Conservation (phyloP, 345 rosid genomes). For the Cochlearia excelsa region DNA sequence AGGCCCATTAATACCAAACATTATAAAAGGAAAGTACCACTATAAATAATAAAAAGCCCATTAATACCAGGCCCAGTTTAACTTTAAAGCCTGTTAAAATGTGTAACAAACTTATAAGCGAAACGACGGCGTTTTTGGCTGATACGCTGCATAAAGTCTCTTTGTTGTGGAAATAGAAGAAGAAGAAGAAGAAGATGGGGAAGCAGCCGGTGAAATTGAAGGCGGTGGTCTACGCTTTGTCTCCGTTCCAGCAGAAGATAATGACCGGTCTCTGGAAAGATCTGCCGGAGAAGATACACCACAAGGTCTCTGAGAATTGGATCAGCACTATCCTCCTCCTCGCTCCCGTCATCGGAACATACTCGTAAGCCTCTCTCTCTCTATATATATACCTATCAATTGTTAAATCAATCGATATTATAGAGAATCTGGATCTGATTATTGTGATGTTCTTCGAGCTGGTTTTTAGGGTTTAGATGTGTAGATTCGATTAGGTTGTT, state of each 20-base stretch:
- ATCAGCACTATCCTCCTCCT: conserved; percentile 65
- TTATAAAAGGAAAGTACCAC: too few relatives aligned
- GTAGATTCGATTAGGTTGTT: too few relatives aligned
- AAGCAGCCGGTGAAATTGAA: too few relatives aligned
- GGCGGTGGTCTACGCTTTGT: conserved; percentile 76
- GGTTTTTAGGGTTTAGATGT: too few relatives aligned
- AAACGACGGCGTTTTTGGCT: too few relatives aligned
- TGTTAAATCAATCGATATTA: background rate
- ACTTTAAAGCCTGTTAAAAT: too few relatives aligned
- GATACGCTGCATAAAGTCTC: too few relatives aligned
- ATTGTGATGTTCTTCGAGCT: too few relatives aligned
- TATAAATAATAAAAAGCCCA: too few relatives aligned
- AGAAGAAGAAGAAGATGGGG: conserved; percentile 53
- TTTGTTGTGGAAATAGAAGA: too few relatives aligned
- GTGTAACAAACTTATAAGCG: too few relatives aligned
- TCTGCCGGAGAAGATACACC: conserved; percentile 63
- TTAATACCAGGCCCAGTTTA: too few relatives aligned
- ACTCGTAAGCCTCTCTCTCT: conserved; percentile 40
- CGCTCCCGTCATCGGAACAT: conserved; percentile 61
- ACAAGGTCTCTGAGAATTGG: conserved; percentile 88
- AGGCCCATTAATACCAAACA: background rate
- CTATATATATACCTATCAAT: background rate
- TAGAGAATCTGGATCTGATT: background rate
- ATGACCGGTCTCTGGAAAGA: conserved; percentile 75
- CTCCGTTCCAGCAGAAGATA: conserved; percentile 79